These are phyloP conservation scores for Sugiyamaella novakii DNA, from an alignment of 1,139 yeast genomes.

Conservation along the genomic window DNA sequence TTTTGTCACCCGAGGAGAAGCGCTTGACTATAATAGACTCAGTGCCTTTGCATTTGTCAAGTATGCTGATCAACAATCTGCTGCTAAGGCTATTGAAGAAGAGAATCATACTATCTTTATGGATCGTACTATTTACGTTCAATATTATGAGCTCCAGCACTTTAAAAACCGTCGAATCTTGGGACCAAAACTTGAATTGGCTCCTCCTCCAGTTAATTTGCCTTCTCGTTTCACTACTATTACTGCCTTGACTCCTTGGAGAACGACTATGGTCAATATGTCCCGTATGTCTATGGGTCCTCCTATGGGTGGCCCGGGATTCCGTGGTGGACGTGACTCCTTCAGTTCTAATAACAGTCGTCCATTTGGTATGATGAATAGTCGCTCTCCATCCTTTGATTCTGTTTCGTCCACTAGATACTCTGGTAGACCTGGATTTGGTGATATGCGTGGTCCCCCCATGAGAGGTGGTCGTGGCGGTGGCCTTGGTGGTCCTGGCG, in stretches of 20 bases:
- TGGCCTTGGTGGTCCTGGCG: no score
- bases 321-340: background rate
- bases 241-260: constrained; percentile 11
- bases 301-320: background rate
- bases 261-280: background rate
- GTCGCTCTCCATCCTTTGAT: no score
- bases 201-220: constrained; percentile 35
- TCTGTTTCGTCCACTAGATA: background rate
- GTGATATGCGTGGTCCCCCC: background rate
- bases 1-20: constrained; percentile 1
- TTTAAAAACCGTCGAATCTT: constrained; percentile 14
- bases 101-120: constrained; percentile 78
- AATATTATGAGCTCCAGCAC: constrained; percentile 65
- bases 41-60: constrained; percentile 73
- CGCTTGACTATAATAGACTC: constrained; percentile 5
- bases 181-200: constrained; percentile 30
- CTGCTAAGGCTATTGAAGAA: constrained; percentile 35
- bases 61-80: constrained; percentile 56
- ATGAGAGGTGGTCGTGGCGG: constrained; percentile 18
- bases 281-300: background rate
- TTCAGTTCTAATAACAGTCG: background rate
- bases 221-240: constrained; percentile 23
- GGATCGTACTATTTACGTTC: constrained; percentile 79
- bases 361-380: no score
- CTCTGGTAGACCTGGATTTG: constrained; percentile 1